A percentile compares a stretch with the other conserved stretches of the same genome.
phyloP scores from a whole-genome alignment of 2,329 filamentous ascomycete species.

The Plectosphaerella sp. region DNA sequence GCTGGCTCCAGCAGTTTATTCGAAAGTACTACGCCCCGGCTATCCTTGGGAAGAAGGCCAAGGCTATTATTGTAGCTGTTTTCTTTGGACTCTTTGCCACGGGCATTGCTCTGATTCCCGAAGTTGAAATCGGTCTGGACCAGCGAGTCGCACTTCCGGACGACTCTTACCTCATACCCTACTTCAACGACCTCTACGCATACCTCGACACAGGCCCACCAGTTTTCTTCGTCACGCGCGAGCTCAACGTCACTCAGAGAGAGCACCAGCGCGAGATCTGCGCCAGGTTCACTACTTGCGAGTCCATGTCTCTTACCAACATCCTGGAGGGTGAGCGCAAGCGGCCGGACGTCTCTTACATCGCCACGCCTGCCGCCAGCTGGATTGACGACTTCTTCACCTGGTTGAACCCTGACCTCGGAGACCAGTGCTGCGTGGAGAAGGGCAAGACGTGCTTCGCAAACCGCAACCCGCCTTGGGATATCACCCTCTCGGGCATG shows the following conservation, averaged over 20 bases:
- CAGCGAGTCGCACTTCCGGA: slow-evolving; percentile 92
- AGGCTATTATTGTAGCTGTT: slow-evolving; percentile 68
- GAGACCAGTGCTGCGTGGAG: slow-evolving; percentile 68
- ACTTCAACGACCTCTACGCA: slow-evolving; percentile 92
- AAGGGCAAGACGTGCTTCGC: slow-evolving; percentile 72
- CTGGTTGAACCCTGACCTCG: slow-evolving; percentile 82
- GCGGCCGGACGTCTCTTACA: slow-evolving; percentile 79
- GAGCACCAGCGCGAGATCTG: slow-evolving; percentile 80
- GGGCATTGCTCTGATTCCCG: slow-evolving; percentile 77
- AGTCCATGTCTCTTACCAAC: slow-evolving; percentile 78
- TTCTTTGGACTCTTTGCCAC: slow-evolving; percentile 88
- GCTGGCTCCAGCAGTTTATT: slow-evolving; percentile 79
- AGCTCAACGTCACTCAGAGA: slow-evolving; percentile 73
- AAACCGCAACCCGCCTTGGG: slow-evolving; percentile 76
- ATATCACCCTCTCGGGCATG: slow-evolving; percentile 85
- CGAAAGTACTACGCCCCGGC: slow-evolving; percentile 82
- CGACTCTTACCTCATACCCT: slow-evolving; percentile 90
- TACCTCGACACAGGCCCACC: slow-evolving; percentile 91
- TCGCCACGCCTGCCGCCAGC: slow-evolving; percentile 82
- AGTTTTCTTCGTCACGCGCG: slow-evolving; percentile 89
- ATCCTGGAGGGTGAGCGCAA: slow-evolving; percentile 93
- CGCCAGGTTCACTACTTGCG: slow-evolving; percentile 84
- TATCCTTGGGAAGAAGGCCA: slow-evolving; percentile 75
- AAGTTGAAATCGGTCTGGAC: slow-evolving; percentile 82
- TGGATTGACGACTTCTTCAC: slow-evolving; percentile 93